Base-by-base conservation (phyloP, 345 rosid genomes). In the Corchorus olitorius region DNA sequence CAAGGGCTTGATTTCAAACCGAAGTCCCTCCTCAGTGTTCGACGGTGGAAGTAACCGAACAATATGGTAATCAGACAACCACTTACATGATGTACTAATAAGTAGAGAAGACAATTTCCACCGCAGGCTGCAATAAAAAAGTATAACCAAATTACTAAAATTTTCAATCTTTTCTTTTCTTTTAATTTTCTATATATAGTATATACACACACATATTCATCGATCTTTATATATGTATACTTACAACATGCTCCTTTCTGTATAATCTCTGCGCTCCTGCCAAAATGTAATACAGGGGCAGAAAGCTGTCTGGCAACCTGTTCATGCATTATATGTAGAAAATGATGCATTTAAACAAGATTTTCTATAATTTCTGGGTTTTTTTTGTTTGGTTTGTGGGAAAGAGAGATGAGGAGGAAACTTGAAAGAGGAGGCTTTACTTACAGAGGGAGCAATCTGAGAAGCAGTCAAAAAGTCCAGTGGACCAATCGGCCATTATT, bases 381-480 rank as follows among this genome's bases (percentile, higher is more conserved):
- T 39, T 52, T 4, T 0, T 50, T 50, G 55, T 15, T 52, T 14
- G 17, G 55, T 4, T 39, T 39, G 27, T 1, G 43, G 43, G 43
- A 39, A 39, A 39, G 43, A 39, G 43, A 4, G 15, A 50, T 4
- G 54, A n/a, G n/a, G n/a, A n/a, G n/a, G n/a, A n/a, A n/a, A n/a
- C n/a, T n/a, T n/a, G n/a, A 50, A 2, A 15, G 15, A 50, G 15
- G 54, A 52, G 4, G 4, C 3, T 4, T 52, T 52, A 52, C 70
- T 17, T 39, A 65, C 70, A 65, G 60, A 14, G 37, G 34, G 55
- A 8, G 6, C 11, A 33, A 50, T 70, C 74, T 3, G 61, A 70
- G 48, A 17, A 70, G 61, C 74, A 70, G 61, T 52, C 74, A 41
- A 9, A 70, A 16, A 70, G 27, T 0, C 74, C 74, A 0, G 74